Evolutionary conservation across 2,329 filamentous ascomycete species (phyloP).

Genomic region (Saccharata proteae): DNA sequence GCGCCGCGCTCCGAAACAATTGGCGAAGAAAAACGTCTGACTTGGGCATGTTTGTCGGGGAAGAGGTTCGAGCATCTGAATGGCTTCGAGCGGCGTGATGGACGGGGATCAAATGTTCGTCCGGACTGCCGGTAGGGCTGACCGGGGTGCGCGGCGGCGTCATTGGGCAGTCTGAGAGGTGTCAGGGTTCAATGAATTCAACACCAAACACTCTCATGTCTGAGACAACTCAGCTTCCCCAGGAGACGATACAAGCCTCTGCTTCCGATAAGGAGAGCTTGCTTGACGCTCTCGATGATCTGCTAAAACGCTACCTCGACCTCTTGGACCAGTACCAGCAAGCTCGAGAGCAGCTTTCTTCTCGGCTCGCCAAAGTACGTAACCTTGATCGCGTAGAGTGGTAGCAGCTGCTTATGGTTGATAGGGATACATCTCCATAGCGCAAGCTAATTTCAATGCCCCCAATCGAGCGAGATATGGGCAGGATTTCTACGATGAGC

Average conservation of each 20-base stretch:
- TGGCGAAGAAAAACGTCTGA: too few relatives aligned
- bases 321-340: constrained; percentile 56
- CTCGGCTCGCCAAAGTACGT: constrained; percentile 42
- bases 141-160: too few relatives aligned
- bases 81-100: too few relatives aligned
- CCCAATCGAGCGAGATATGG: constrained; percentile 53
- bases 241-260: neutral
- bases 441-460: constrained; percentile 66
- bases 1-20: too few relatives aligned
- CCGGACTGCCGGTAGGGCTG: too few relatives aligned
- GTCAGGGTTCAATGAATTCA: too few relatives aligned
- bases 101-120: too few relatives aligned
- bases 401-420: neutral
- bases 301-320: constrained; percentile 53
- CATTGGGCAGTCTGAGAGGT: too few relatives aligned
- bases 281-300: constrained; percentile 42
- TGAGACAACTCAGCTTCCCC: neutral
- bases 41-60: too few relatives aligned
- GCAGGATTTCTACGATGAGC: constrained; percentile 57
- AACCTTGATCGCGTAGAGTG: neutral
- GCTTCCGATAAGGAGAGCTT: constrained; percentile 15
- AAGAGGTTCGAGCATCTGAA: too few relatives aligned
- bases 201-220: too few relatives aligned
- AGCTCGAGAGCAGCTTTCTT: constrained; percentile 43
- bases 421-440: constrained; percentile 41